Evolutionary conservation across 768 basidiomycete genomes (phyloP), one percentile per base, ranked within the genome.

Genomic region (Auriscalpium vulgare): DNA sequence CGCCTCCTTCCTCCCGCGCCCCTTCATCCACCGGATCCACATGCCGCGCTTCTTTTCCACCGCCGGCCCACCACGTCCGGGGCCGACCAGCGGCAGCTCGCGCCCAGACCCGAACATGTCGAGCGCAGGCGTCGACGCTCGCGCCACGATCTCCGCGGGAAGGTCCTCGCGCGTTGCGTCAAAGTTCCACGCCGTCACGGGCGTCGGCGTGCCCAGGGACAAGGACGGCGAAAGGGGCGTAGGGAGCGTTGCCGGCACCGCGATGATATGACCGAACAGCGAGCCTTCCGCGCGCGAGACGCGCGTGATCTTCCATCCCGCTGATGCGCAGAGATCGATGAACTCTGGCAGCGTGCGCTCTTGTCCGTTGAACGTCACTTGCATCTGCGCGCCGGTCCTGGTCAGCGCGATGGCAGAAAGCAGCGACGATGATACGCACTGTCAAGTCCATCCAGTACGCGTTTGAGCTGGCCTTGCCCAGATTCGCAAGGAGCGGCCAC

Each of bases 391-490:
- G 14, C 23, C 46, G 23, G 34, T 21, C 16, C 9, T 9, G 44
- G 48, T 55, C 36, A 53, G 34, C 37, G 34, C 13, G 23, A 9
- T 6, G 19, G 17, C 40, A 44, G 19, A 23, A 6, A 19, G 19
- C 40, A 10, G n/a, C 53, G 34, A 23, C 23, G 35, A 48, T 36
- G 37, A 19, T 10, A 61, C 76, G 52, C 63, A 86, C 87, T 34
- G 81, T 78, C 62, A 87, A 68, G 65, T 88, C 87, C 76, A 86
- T 76, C 77, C 80, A 85, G 65, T 86, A 88, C 7, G 78, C 84
- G 59, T 80, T 83, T 7, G 82, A 77, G 64, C 69, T 88, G 8
- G 86, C 86, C 62, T 83, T 85, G 0, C 88, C 88, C 7, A 88
- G 68, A 63, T 90, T 91, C 7, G 87, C 74, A 35, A 89, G 72